Percentiles rank a stretch among this genome's conserved stretches.
phyloP scores from a whole-genome alignment of 75 land plant species.

The Chamaecyparis obtusa region DNA sequence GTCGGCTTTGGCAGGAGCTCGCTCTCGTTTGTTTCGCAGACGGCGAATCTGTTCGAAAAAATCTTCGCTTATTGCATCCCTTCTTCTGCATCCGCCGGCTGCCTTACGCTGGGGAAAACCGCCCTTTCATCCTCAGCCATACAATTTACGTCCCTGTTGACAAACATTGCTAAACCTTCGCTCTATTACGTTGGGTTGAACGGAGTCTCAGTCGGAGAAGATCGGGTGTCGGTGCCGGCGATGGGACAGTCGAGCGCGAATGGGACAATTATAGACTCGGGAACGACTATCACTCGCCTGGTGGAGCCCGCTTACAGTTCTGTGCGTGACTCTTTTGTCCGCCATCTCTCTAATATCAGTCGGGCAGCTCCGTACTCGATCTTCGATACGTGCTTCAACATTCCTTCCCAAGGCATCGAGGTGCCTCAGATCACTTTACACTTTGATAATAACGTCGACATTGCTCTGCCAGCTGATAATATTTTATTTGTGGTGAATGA shows the following conservation, averaged over 20 bases:
- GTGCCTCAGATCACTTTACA: no score
- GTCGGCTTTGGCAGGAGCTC: not conserved
- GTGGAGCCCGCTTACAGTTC: not conserved
- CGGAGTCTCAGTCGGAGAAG: not conserved
- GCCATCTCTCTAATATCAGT: no score
- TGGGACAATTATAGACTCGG: slow-evolving; percentile 64
- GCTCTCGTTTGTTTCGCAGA: slow-evolving; percentile 26
- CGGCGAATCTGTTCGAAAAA: slow-evolving; percentile 25
- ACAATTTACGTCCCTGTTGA: not conserved
- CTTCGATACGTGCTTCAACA: no score
- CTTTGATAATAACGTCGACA: no score
- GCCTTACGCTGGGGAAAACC: slow-evolving; percentile 34
- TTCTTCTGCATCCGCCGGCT: slow-evolving; percentile 21
- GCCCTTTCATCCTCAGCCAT: not conserved
- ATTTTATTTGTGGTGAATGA: no score
- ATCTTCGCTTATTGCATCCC: slow-evolving; percentile 17
- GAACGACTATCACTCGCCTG: slow-evolving; percentile 35
- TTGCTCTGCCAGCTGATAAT: no score
- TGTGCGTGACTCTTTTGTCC: no score
- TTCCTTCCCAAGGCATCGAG: no score
- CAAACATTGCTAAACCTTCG: not conserved
- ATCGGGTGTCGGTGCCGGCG: no score
- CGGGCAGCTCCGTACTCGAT: no score
- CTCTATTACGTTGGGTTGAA: not conserved
- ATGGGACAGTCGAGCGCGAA: not conserved